Evolutionary conservation across 78 protist genomes (phyloP).

Genomic region (Dictyostelium citrinum): DNA sequence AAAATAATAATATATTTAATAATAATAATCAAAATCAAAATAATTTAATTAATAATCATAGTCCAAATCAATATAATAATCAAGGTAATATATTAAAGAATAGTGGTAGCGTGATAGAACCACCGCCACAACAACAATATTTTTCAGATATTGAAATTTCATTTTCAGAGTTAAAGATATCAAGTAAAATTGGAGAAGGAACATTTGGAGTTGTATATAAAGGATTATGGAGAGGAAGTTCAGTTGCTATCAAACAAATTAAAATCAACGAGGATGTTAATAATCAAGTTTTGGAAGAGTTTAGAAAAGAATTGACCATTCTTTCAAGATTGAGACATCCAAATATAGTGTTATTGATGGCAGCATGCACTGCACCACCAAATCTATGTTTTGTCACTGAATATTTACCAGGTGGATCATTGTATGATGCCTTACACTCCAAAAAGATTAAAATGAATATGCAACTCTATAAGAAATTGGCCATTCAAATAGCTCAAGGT

Average conservation of each 20-base stretch:
- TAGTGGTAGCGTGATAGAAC: not conserved
- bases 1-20: conserved; percentile 9
- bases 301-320: conserved; percentile 56
- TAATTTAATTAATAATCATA: conserved; percentile 11
- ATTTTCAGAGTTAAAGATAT: conserved; percentile 43
- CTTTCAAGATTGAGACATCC: conserved; percentile 72
- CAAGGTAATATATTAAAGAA: conserved; percentile 1
- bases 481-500: conserved; percentile 80
- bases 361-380: conserved; percentile 78
- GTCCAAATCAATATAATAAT: not conserved
- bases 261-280: conserved; percentile 59
- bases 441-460: conserved; percentile 57
- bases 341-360: conserved; percentile 81
- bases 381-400: conserved; percentile 81
- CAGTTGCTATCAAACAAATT: conserved; percentile 74
- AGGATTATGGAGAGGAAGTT: conserved; percentile 58
- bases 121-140: not conserved
- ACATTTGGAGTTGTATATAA: conserved; percentile 71
- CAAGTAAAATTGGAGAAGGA: conserved; percentile 64
- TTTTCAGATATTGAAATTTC: conserved; percentile 59
- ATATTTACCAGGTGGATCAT: conserved; percentile 79
- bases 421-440: conserved; percentile 77
- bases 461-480: conserved; percentile 61
- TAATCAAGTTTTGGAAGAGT: conserved; percentile 62
- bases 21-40: not conserved